These are phyloP conservation scores for Litchi chinensis DNA, from an alignment of 345 rosid genomes.

Conservation along the genomic window DNA sequence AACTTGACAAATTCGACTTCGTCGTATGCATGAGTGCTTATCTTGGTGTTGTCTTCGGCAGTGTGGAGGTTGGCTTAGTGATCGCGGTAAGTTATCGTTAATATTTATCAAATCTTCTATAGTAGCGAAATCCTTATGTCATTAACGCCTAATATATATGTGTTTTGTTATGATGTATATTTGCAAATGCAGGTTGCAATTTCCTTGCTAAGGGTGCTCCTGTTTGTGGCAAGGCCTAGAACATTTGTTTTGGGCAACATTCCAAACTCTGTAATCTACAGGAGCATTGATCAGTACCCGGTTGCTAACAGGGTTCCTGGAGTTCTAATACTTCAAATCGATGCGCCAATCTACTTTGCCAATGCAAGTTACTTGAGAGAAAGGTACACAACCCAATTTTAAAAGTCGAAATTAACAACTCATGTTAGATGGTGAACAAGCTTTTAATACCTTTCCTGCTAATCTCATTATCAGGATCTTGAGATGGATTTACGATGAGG, in stretches of 20 bases:
- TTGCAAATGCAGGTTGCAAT: slow-evolving; percentile 53
- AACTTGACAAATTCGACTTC: slow-evolving; percentile 88
- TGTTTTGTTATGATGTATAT: neutral
- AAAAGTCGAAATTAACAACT: neutral
- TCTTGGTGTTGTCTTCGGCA: slow-evolving; percentile 81
- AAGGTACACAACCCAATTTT: slow-evolving; percentile 40
- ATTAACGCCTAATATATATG: neutral
- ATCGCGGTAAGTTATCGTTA: slow-evolving; percentile 52
- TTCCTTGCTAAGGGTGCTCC: slow-evolving; percentile 69
- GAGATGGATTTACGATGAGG: slow-evolving; percentile 90
- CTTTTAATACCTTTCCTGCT: neutral
- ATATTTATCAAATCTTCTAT: neutral
- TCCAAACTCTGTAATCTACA: slow-evolving; percentile 73
- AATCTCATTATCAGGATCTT: slow-evolving; percentile 50
- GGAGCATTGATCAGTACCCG: slow-evolving; percentile 84
- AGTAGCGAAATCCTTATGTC: neutral
- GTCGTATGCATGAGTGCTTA: slow-evolving; percentile 76
- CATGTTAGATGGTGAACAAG: neutral
- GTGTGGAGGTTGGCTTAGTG: slow-evolving; percentile 77
- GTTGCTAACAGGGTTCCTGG: slow-evolving; percentile 62
- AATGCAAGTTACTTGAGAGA: slow-evolving; percentile 93
- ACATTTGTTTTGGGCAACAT: slow-evolving; percentile 73
- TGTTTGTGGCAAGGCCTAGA: slow-evolving; percentile 80
- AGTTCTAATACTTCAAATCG: slow-evolving; percentile 82
- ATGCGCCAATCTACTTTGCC: slow-evolving; percentile 81